These are phyloP conservation scores for Eimeria tenella DNA, from an alignment of 169 alveolate genomes.

Conservation along the genomic window DNA sequence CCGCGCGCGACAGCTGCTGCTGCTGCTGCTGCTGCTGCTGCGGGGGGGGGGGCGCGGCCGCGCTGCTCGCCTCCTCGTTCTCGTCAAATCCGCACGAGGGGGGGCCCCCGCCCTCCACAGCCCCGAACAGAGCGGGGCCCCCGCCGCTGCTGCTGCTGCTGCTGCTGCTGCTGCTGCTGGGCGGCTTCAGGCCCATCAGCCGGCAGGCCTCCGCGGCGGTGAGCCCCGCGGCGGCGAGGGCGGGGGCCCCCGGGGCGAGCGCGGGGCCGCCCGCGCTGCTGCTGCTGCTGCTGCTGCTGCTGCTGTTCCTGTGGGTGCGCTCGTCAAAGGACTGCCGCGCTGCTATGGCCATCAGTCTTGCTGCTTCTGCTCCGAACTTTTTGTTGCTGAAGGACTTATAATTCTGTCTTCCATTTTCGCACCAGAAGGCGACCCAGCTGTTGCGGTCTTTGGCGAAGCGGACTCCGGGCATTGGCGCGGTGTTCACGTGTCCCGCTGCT, in stretches of 20 bases:
- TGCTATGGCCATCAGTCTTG: constrained; percentile 71
- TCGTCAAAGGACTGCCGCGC: constrained; percentile 76
- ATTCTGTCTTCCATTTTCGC: constrained; percentile 73
- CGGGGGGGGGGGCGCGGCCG: background rate
- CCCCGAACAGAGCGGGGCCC: background rate
- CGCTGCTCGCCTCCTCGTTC: too few species aligned
- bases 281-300: constrained; percentile 7
- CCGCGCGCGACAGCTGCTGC: constrained; percentile 41
- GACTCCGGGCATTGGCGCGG: constrained; percentile 76
- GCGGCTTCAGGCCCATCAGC: background rate
- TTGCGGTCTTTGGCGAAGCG: constrained; percentile 76
- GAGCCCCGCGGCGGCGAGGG: background rate
- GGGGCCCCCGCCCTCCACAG: too few species aligned
- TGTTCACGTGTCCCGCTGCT: background rate
- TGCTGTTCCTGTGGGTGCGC: constrained; percentile 4
- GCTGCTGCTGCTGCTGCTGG: background rate
- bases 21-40: background rate
- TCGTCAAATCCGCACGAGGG: too few species aligned
- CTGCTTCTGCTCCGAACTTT: constrained; percentile 73
- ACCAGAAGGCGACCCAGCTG: constrained; percentile 80
- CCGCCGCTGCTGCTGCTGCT: background rate
- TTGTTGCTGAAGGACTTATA: constrained; percentile 77
- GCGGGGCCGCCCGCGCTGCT: background rate
- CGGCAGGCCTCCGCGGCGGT: background rate
- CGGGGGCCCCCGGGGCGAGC: background rate